Conservation (phyloP, 192 early-diverging fungal species). For the Dissophora globulifera region DNA sequence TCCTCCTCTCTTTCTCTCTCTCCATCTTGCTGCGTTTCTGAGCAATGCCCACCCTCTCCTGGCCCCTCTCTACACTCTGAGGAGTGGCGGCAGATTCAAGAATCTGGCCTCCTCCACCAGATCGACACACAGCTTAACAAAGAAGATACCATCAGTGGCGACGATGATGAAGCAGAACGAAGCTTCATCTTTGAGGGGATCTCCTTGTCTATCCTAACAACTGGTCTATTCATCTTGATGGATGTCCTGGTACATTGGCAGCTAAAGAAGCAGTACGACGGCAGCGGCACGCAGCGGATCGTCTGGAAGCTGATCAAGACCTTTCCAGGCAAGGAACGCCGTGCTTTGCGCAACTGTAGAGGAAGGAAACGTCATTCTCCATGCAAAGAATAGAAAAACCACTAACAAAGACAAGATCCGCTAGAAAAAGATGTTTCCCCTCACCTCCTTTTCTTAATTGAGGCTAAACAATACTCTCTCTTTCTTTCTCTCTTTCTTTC, state of each 20-base stretch:
- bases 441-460: too few relatives aligned
- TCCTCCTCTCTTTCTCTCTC: too few relatives aligned
- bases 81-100: not conserved
- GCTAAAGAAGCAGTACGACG: not conserved
- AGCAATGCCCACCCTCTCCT: too few relatives aligned
- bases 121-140: not conserved
- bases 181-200: not conserved
- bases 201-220: not conserved
- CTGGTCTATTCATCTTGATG: not conserved
- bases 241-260: not conserved
- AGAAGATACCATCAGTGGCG: not conserved
- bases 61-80: too few relatives aligned
- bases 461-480: too few relatives aligned
- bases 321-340: not conserved
- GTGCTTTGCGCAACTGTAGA: too few relatives aligned
- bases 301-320: not conserved
- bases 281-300: not conserved
- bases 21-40: too few relatives aligned
- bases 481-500: too few relatives aligned
- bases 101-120: not conserved
- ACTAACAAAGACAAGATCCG: too few relatives aligned
- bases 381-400: not conserved
- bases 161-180: not conserved
- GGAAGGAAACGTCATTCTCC: too few relatives aligned
- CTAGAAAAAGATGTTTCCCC: too few relatives aligned